Evolutionary conservation across 371 early-diverging fungal species (phyloP).

Genomic region (Mortierella sp.): DNA sequence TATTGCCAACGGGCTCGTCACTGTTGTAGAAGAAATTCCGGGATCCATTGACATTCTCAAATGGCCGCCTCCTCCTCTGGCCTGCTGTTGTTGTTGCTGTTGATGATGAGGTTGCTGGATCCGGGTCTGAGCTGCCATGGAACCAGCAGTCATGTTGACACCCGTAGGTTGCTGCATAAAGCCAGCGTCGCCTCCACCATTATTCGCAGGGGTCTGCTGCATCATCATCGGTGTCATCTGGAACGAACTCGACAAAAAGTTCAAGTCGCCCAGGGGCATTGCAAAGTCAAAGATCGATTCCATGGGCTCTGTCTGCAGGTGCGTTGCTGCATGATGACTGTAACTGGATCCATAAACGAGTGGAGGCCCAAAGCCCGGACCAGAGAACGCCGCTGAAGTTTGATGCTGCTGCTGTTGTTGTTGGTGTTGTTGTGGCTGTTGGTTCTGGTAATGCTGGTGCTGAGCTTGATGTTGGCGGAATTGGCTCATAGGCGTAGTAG

Average conservation of each 20-base stretch:
- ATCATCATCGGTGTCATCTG: conserved; percentile 45
- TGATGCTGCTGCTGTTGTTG: conserved; percentile 23
- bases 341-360: conserved; percentile 41
- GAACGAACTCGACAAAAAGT: conserved; percentile 54
- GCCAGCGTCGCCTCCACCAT: neutral
- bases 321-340: conserved; percentile 22
- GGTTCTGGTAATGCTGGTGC: conserved; percentile 31
- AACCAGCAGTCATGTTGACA: neutral
- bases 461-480: conserved; percentile 9
- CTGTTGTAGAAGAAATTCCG: neutral
- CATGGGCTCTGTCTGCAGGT: conserved; percentile 24
- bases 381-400: conserved; percentile 2
- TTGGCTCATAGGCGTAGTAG: neutral
- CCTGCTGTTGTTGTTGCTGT: conserved; percentile 12
- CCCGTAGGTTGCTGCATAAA: neutral
- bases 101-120: conserved; percentile 19
- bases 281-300: conserved; percentile 57
- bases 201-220: conserved; percentile 17
- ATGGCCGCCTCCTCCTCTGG: neutral
- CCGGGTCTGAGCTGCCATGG: neutral
- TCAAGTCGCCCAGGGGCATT: conserved; percentile 50
- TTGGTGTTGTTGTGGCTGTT: conserved; percentile 9
- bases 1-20: neutral
- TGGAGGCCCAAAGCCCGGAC: conserved; percentile 32
- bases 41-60: neutral